phyloP scores from a whole-genome alignment of 768 basidiomycete species.

The Nidula microcarpa region DNA sequence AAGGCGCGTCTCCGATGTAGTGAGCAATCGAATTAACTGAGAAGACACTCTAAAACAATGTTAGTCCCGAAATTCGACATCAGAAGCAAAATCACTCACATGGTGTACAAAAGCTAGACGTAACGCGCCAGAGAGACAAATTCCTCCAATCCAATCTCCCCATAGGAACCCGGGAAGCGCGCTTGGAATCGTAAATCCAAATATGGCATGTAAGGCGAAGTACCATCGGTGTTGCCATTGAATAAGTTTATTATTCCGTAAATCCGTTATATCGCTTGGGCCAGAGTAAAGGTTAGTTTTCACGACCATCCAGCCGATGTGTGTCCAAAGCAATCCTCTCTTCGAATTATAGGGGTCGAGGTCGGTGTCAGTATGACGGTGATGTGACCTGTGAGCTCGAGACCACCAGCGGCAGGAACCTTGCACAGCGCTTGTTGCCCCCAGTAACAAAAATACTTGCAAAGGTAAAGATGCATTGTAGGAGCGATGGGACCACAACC shows the following conservation, averaged over 20 bases:
- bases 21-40: slow-evolving; percentile 89
- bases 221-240: slow-evolving; percentile 80
- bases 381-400: slow-evolving; percentile 78
- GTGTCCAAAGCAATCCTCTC: slow-evolving; percentile 76
- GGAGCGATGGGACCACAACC: slow-evolving; percentile 82
- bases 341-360: slow-evolving; percentile 82
- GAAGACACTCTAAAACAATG: slow-evolving; percentile 62
- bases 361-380: slow-evolving; percentile 82
- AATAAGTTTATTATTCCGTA: slow-evolving; percentile 65
- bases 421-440: slow-evolving; percentile 80
- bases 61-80: slow-evolving; percentile 3
- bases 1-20: slow-evolving; percentile 77
- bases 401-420: slow-evolving; percentile 90
- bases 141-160: slow-evolving; percentile 75
- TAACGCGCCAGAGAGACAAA: slow-evolving; percentile 71
- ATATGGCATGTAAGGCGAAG: slow-evolving; percentile 53
- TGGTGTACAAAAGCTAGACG: slow-evolving; percentile 79
- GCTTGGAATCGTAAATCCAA: slow-evolving; percentile 72
- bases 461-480: slow-evolving; percentile 75
- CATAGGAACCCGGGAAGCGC: slow-evolving; percentile 68
- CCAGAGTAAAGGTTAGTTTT: slow-evolving; percentile 73
- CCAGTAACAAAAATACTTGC: slow-evolving; percentile 66
- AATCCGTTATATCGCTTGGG: slow-evolving; percentile 67
- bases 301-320: slow-evolving; percentile 83
- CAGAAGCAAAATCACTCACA: slow-evolving; percentile 38